Conservation (phyloP, 148 eudicot genomes). For the Beta vulgaris region DNA sequence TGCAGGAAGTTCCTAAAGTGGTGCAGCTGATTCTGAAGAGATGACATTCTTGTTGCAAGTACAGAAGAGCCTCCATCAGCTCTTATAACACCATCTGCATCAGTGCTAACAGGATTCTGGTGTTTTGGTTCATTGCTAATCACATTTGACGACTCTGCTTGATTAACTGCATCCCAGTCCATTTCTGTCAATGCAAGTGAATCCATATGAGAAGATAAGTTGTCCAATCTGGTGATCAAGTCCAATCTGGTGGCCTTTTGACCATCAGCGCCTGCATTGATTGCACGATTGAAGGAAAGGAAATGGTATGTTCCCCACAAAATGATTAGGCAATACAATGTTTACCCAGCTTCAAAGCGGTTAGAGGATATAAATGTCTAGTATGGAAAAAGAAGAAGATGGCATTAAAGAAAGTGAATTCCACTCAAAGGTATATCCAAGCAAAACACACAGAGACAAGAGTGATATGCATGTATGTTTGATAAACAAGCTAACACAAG, state of each 20-base stretch:
- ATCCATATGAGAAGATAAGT: slow-evolving; percentile 70
- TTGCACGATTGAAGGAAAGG: slow-evolving; percentile 37
- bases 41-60: slow-evolving; percentile 30
- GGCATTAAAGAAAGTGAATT: not conserved
- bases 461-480: not conserved
- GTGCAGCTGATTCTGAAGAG: slow-evolving; percentile 58
- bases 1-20: slow-evolving; percentile 62
- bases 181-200: slow-evolving; percentile 94
- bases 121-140: slow-evolving; percentile 38
- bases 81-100: slow-evolving; percentile 43
- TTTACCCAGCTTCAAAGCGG: not conserved
- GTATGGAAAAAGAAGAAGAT: not conserved
- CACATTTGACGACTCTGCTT: slow-evolving; percentile 44
- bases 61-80: slow-evolving; percentile 43
- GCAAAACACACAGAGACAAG: not conserved
- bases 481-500: not conserved
- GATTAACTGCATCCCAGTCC: slow-evolving; percentile 56
- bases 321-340: slow-evolving; percentile 2
- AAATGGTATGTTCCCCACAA: slow-evolving; percentile 28
- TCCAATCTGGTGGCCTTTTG: slow-evolving; percentile 49
- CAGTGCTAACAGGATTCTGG: slow-evolving; percentile 29
- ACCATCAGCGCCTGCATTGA: slow-evolving; percentile 64
- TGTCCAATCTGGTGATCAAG: slow-evolving; percentile 49
- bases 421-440: not conserved
- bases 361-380: not conserved